Evolutionary conservation across 169 alveolate species (phyloP), one percentile per base, ranked within the genome.

Genomic region (Plasmodium falciparum): DNA sequence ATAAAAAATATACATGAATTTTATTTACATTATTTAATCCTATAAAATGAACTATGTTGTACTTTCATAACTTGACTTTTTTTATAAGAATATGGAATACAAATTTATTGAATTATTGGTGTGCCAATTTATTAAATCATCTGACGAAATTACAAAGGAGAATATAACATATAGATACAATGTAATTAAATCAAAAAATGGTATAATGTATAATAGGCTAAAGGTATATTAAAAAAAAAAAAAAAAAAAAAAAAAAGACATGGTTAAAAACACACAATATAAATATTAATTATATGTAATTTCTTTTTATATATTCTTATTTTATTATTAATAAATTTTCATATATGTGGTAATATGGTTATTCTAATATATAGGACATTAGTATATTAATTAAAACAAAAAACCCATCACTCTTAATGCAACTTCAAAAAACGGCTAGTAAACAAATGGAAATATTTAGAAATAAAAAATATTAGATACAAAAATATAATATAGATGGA

Each of bases 101-200:
- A 98, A 97, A 93, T 97, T 97, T 88, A 93, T 97, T 26, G 99
- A 98, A 89, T 94, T 98, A 43, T 94, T 98, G 50, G 89, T 96
- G 52, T 91, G 95, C 29, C 98, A 97, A 75, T 97, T 97, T 91
- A 90, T 89, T 39, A 97, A 97, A 20, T 93, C 98, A 2, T 90
- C 98, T 2, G 99, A 97, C 78, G 99, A 97, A 61, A 73, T 93
- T 54, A 94, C 97, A 33, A 95, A 97, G 74, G 96, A 96, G 88
- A 94, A 95, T 73, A 97, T 98, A 73, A 93, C 98, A 17, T 98
- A 83, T 92, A 91, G 99, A 88, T 97, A 94, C 76, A 95, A 92
- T 88, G 74, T 94, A 33, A 88, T 94, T 45, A 95, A 94, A 67
- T 94, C 97, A 29, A 96, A 96, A 73, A 73, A 47, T 50, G 20